Evolutionary conservation across 768 basidiomycete genomes (phyloP).

Genomic region (Termitomyces sp.): DNA sequence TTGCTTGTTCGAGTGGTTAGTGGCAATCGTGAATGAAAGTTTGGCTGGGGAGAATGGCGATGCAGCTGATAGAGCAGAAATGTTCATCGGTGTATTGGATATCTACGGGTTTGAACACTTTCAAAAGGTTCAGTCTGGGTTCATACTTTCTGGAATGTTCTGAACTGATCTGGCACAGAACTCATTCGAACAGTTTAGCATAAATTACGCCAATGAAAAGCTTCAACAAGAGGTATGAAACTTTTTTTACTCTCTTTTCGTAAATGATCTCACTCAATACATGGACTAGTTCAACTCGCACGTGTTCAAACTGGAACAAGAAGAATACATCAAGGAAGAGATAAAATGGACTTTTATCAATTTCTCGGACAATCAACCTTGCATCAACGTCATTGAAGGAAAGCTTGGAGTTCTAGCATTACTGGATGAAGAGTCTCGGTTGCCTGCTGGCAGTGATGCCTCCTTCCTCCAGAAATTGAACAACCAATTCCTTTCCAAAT

Average conservation of each 20-base stretch:
- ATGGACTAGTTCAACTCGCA: constrained; percentile 88
- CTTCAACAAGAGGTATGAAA: constrained; percentile 86
- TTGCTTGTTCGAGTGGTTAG: constrained; percentile 98
- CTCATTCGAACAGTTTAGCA: constrained; percentile 97
- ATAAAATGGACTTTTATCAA: constrained; percentile 99
- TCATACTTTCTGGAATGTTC: not conserved
- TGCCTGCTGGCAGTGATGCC: constrained; percentile 88
- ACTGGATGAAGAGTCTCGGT: constrained; percentile 95
- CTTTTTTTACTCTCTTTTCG: not conserved
- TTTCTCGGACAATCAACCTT: constrained; percentile 98
- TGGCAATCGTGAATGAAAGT: constrained; percentile 95
- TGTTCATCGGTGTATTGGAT: constrained; percentile 99
- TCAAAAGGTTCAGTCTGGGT: constrained; percentile 65
- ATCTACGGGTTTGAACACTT: constrained; percentile 98
- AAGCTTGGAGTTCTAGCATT: constrained; percentile 92
- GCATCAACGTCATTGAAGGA: constrained; percentile 98
- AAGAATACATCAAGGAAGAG: constrained; percentile 96
- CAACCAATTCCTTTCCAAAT: constrained; percentile 70
- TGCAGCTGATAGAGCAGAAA: constrained; percentile 85
- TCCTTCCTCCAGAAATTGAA: constrained; percentile 94
- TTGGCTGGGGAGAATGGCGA: constrained; percentile 93
- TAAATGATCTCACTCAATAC: constrained; percentile 3
- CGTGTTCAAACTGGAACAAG: constrained; percentile 98
- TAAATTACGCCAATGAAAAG: constrained; percentile 99
- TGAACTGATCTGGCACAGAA: constrained; percentile 41